A percentile compares a stretch with the other conserved stretches of the same genome.
These are phyloP conservation scores for Alternaria atra DNA, from an alignment of 2,329 filamentous ascomycete genomes.

Conservation along the genomic window DNA sequence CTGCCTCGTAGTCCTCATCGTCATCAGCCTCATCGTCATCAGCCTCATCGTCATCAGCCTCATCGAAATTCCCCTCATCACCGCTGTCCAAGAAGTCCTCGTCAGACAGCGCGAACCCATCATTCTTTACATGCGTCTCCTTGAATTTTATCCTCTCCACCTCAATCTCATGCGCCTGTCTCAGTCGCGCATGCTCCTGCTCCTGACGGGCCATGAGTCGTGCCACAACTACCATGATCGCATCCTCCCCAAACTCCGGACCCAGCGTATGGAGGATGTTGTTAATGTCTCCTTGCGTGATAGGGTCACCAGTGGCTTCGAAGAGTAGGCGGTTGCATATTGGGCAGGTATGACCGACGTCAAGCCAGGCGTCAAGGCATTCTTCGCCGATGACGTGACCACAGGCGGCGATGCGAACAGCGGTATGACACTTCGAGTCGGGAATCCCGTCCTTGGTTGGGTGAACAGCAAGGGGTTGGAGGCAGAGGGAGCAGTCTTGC, in stretches of 20 bases:
- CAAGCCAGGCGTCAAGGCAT: slow-evolving; percentile 31
- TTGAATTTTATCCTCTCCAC: slow-evolving; percentile 8
- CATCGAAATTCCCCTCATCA: slow-evolving; percentile 17
- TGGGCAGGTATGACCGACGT: slow-evolving; percentile 28
- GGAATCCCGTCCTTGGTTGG: neutral
- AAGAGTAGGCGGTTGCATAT: slow-evolving; percentile 30
- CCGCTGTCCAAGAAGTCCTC: slow-evolving; percentile 17
- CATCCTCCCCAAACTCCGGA: neutral
- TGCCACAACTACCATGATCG: slow-evolving; percentile 12
- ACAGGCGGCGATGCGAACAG: slow-evolving; percentile 28
- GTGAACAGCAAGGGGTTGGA: slow-evolving; percentile 18
- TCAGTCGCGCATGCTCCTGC: neutral
- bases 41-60: neutral
- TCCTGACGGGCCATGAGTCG: slow-evolving; percentile 13
- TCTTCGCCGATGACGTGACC: slow-evolving; percentile 29
- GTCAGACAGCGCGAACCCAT: neutral
- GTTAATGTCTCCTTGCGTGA: slow-evolving; percentile 22
- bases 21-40: neutral
- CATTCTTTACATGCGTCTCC: neutral
- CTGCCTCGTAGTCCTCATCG: slow-evolving; percentile 2
- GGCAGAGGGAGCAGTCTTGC: slow-evolving; percentile 31
- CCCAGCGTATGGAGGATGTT: slow-evolving; percentile 4
- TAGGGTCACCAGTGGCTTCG: slow-evolving; percentile 3
- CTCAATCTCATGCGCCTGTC: slow-evolving; percentile 11
- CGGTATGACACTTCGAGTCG: slow-evolving; percentile 15